These are phyloP conservation scores for Trichocladium uniseriatum DNA, from an alignment of 495 filamentous ascomycete genomes.

Conservation along the genomic window DNA sequence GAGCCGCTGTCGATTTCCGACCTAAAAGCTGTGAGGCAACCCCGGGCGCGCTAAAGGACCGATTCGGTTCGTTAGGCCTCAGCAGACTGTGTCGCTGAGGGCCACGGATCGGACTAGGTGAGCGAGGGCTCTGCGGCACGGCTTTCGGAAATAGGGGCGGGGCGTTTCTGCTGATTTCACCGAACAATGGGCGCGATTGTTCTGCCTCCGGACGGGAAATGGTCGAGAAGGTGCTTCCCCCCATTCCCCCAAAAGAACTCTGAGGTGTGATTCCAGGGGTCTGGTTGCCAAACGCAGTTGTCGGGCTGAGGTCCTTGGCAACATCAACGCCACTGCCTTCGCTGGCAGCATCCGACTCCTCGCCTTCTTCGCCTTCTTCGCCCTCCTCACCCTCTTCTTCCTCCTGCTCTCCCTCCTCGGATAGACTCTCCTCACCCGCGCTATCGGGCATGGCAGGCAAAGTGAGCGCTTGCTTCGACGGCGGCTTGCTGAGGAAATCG, in stretches of 20 bases:
- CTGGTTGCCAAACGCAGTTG: conserved; percentile 32
- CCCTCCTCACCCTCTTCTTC: conserved; percentile 25
- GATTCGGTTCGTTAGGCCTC: conserved; percentile 38
- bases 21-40: conserved; percentile 39
- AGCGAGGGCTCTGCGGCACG: conserved; percentile 55
- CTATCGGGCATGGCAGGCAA: conserved; percentile 22
- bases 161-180: conserved; percentile 50
- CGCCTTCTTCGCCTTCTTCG: conserved; percentile 28
- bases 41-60: conserved; percentile 51
- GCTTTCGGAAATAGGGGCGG: conserved; percentile 49
- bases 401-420: conserved; percentile 24
- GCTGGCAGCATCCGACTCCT: conserved; percentile 34
- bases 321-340: conserved; percentile 58
- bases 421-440: conserved; percentile 13
- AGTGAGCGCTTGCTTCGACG: conserved; percentile 9
- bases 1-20: conserved; percentile 19
- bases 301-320: conserved; percentile 57
- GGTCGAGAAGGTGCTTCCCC: conserved; percentile 33
- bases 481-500: conserved; percentile 21
- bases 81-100: conserved; percentile 38
- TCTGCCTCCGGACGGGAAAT: conserved; percentile 40
- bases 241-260: conserved; percentile 54
- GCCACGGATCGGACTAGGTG: conserved; percentile 66
- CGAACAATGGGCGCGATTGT: conserved; percentile 47
- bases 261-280: conserved; percentile 54